Conservation (phyloP, 129 eudicot species). For the Pulicaria dysenterica region DNA sequence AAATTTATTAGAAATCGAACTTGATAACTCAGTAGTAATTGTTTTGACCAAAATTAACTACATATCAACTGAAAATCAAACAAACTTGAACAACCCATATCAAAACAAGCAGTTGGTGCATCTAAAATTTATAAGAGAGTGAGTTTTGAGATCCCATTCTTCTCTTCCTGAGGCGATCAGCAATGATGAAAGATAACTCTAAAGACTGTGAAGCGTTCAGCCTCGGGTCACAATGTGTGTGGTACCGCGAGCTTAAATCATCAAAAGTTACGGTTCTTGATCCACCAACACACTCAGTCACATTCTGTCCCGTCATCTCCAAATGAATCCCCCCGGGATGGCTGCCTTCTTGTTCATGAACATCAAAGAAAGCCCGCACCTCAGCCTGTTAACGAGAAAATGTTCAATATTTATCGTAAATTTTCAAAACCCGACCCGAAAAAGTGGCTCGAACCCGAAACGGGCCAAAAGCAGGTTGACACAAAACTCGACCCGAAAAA, state of each 20-base stretch:
- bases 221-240: conserved; percentile 73
- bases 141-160: conserved; percentile 46
- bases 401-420: neutral
- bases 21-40: too few species aligned
- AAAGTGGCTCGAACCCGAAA: too few species aligned
- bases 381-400: conserved; percentile 46
- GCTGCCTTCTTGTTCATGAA: conserved; percentile 79
- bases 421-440: too few species aligned
- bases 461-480: too few species aligned
- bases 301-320: conserved; percentile 76
- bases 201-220: conserved; percentile 70
- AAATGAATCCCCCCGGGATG: conserved; percentile 68
- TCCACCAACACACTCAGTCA: conserved; percentile 70
- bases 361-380: conserved; percentile 78
- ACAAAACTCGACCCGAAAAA: too few species aligned
- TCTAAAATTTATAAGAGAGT: conserved; percentile 33
- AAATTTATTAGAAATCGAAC: too few species aligned
- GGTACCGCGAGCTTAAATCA: conserved; percentile 67
- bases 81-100: too few species aligned
- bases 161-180: conserved; percentile 58
- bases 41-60: too few species aligned
- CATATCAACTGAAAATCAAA: too few species aligned
- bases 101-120: conserved; percentile 5
- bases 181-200: conserved; percentile 59
- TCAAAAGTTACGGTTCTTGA: conserved; percentile 63